phyloP scores from a whole-genome alignment of 2,329 filamentous ascomycete genomes.

The Fusarium concolor region DNA sequence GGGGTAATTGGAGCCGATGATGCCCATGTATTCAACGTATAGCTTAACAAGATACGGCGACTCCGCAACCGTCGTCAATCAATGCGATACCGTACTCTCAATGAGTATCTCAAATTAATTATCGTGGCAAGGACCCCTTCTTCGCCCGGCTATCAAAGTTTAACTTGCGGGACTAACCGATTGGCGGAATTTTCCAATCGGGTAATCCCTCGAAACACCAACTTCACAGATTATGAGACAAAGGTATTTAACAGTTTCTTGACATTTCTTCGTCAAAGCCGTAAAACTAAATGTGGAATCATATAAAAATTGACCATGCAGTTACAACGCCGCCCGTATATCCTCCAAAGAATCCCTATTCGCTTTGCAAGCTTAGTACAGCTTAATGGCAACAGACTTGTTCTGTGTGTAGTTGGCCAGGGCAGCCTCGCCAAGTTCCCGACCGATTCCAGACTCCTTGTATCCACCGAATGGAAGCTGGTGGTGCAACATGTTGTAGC shows the following conservation, averaged over 20 bases:
- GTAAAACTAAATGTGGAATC: slow-evolving; percentile 38
- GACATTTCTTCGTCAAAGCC: slow-evolving; percentile 36
- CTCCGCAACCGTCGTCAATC: neutral
- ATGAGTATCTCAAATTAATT: neutral
- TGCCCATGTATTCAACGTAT: neutral
- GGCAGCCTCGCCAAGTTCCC: slow-evolving; percentile 78
- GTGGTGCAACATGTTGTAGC: slow-evolving; percentile 78
- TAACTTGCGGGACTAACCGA: too few relatives aligned
- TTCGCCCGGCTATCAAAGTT: neutral
- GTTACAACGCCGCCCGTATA: slow-evolving; percentile 36
- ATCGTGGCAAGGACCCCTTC: neutral
- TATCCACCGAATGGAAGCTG: slow-evolving; percentile 77
- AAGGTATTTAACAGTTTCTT: slow-evolving; percentile 18
- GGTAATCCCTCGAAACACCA: slow-evolving; percentile 10
- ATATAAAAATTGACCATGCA: slow-evolving; percentile 42
- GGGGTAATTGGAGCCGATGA: neutral
- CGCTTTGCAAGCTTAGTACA: slow-evolving; percentile 33
- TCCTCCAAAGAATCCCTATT: slow-evolving; percentile 20
- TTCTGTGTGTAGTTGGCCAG: slow-evolving; percentile 75
- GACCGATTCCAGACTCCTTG: slow-evolving; percentile 82
- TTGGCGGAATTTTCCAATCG: too few relatives aligned
- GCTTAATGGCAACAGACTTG: slow-evolving; percentile 71
- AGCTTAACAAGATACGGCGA: too few relatives aligned
- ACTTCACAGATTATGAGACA: neutral
- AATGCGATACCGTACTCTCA: neutral